Evolutionary conservation across 176 grass and related monocot species (phyloP).

Genomic region (Hyparrhenia diplandra): DNA sequence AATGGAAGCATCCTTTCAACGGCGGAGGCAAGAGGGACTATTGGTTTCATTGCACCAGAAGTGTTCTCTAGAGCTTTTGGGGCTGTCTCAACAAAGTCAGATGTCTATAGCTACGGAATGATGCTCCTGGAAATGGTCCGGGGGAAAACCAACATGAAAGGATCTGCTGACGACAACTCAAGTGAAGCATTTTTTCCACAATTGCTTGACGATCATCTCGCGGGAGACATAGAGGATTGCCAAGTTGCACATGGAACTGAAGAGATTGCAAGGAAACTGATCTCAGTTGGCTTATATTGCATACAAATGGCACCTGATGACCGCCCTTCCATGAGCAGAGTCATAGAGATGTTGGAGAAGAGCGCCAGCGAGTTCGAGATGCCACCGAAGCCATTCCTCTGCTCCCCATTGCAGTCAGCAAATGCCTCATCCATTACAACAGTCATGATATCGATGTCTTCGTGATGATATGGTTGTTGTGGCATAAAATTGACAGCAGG

Average conservation of each 20-base stretch:
- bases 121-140: slow-evolving; percentile 54
- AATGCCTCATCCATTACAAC: slow-evolving; percentile 4
- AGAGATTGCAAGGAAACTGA: slow-evolving; percentile 39
- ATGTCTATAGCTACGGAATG: slow-evolving; percentile 67
- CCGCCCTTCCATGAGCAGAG: slow-evolving; percentile 47
- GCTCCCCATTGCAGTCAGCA: not conserved
- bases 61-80: slow-evolving; percentile 53
- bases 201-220: slow-evolving; percentile 39
- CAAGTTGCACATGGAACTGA: not conserved
- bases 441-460: not conserved
- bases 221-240: not conserved
- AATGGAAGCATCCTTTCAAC: slow-evolving; percentile 46
- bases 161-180: not conserved
- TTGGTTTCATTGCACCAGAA: slow-evolving; percentile 65
- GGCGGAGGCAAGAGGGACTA: slow-evolving; percentile 42
- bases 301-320: slow-evolving; percentile 41
- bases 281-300: slow-evolving; percentile 43
- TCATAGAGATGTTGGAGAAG: slow-evolving; percentile 62
- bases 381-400: slow-evolving; percentile 37
- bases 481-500: not conserved
- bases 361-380: slow-evolving; percentile 34
- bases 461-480: not conserved
- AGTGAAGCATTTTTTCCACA: slow-evolving; percentile 37
- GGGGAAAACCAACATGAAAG: slow-evolving; percentile 21
- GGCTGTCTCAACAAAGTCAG: slow-evolving; percentile 42